These are phyloP conservation scores for Claviceps pazoutovae DNA, from an alignment of 2,329 filamentous ascomycete genomes.

Conservation along the genomic window DNA sequence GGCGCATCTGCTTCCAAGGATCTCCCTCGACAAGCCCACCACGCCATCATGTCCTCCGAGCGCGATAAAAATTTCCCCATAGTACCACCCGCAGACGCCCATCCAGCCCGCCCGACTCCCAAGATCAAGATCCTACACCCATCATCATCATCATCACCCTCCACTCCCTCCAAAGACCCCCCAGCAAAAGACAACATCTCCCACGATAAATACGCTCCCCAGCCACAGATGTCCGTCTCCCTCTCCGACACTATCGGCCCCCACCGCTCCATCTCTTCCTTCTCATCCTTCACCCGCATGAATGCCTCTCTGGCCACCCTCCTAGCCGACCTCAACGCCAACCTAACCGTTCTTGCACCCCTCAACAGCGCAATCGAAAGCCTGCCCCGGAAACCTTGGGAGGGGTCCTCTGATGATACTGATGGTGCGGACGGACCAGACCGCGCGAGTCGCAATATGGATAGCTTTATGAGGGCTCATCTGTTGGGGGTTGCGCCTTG, in stretches of 20 bases:
- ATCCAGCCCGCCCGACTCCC: background rate
- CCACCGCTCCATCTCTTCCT: slow-evolving; percentile 67
- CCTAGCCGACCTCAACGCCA: slow-evolving; percentile 50
- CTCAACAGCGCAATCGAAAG: slow-evolving; percentile 67
- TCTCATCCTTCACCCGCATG: slow-evolving; percentile 67
- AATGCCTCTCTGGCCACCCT: slow-evolving; percentile 54
- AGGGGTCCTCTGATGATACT: slow-evolving; percentile 51
- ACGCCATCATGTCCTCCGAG: background rate
- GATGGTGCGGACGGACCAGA: slow-evolving; percentile 59
- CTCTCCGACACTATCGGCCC: slow-evolving; percentile 76
- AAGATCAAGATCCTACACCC: slow-evolving; percentile 3
- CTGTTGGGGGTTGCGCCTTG: slow-evolving; percentile 57
- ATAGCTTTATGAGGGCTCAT: slow-evolving; percentile 74
- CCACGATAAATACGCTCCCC: slow-evolving; percentile 9
- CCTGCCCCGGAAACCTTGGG: slow-evolving; percentile 79
- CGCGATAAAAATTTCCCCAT: background rate
- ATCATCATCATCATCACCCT: background rate
- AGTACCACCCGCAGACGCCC: background rate
- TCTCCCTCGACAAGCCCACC: background rate
- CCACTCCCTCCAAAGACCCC: slow-evolving; percentile 1
- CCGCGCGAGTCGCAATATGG: slow-evolving; percentile 62
- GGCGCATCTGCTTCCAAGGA: background rate
- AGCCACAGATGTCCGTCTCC: slow-evolving; percentile 36
- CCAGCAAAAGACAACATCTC: slow-evolving; percentile 8
- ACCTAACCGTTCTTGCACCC: slow-evolving; percentile 79